Percentiles rank a stretch among this genome's conserved stretches.
phyloP scores from a whole-genome alignment of 2,329 filamentous ascomycete species.

The Cladosporium colombiae region DNA sequence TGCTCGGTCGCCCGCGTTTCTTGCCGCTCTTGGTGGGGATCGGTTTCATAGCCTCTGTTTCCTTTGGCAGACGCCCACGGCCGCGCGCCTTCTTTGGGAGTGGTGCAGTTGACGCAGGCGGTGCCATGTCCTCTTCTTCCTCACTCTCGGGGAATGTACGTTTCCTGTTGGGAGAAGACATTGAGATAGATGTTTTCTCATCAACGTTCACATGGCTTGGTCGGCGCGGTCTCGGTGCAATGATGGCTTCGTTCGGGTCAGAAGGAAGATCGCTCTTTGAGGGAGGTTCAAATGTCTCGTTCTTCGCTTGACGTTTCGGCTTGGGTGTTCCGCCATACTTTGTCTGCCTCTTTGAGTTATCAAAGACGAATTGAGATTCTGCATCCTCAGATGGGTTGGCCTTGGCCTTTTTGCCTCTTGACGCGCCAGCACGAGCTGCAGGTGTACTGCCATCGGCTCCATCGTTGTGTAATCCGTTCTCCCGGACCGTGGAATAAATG shows the following conservation, averaged over 20 bases:
- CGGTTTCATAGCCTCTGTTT: neutral
- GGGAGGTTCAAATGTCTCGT: neutral
- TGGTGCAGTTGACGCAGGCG: neutral
- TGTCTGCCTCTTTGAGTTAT: neutral
- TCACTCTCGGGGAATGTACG: neutral
- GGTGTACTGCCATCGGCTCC: neutral
- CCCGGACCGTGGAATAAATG: slow-evolving; percentile 4
- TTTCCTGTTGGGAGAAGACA: neutral
- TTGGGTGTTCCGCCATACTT: slow-evolving; percentile 9
- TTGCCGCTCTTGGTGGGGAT: neutral
- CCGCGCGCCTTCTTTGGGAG: neutral
- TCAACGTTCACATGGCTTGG: neutral
- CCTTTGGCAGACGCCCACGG: slow-evolving; percentile 2
- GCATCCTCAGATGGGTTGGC: neutral
- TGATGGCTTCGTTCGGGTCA: neutral
- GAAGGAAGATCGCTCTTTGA: neutral
- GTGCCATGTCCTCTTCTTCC: neutral
- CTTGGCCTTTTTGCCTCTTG: neutral
- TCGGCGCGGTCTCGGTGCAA: neutral
- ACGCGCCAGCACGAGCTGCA: neutral
- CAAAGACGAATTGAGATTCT: slow-evolving; percentile 12
- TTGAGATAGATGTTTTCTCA: neutral
- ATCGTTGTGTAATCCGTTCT: neutral
- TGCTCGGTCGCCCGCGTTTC: neutral
- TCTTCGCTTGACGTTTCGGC: neutral